Evolutionary conservation across 2,329 filamentous ascomycete species (phyloP), one percentile per base, ranked within the genome.

Genomic region (Nothomitra cinnamomea): DNA sequence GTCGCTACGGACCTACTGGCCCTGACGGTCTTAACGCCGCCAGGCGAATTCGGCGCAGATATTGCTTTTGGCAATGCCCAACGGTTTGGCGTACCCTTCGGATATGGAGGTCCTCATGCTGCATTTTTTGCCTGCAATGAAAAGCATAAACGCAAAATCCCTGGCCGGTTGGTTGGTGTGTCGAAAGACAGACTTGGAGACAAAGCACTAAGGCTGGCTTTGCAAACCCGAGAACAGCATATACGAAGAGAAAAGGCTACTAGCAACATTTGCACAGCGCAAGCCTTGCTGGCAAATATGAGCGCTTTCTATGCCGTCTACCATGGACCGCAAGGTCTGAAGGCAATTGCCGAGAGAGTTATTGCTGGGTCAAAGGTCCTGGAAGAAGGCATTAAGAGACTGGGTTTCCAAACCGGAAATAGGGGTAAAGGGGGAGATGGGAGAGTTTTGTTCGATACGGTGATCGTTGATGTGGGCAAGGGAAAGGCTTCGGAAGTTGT

Each of bases 201-300:
- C 58, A 82, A 77, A 12, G 90, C 89, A 3, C 81, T 94, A 59
- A 78, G 90, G 61, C 70, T 95, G 63, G 85, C 90, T 17, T 72
- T 95, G 52, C 90, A 96, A 70, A 95, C 90, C 8, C 77, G 90
- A 61, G 90, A 96, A 70, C 90, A 96, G 71, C 90, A 96, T 66
- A 95, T 96, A 65, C 79, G 90, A 59, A 79, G 90, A 63, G 90
- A 96, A 67, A 95, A 95, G 76, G 90, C 90, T 1, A 96, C 90
- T 1, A 95, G 88, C 72, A 96, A 96, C 64, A 89, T 95, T 56
- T 96, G 90, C 72, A 96, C 90, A 1, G 89, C 90, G 1, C 90
- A 96, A 69, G 90, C 90, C 7, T 72, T 96, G 24, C 74, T 95
- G 52, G 90, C 90, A 38, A 96, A 96, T 67, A 95, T 95, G 87